Base-by-base conservation (phyloP, 2,329 filamentous ascomycete genomes). In the Hymenoscyphus infarciens region DNA sequence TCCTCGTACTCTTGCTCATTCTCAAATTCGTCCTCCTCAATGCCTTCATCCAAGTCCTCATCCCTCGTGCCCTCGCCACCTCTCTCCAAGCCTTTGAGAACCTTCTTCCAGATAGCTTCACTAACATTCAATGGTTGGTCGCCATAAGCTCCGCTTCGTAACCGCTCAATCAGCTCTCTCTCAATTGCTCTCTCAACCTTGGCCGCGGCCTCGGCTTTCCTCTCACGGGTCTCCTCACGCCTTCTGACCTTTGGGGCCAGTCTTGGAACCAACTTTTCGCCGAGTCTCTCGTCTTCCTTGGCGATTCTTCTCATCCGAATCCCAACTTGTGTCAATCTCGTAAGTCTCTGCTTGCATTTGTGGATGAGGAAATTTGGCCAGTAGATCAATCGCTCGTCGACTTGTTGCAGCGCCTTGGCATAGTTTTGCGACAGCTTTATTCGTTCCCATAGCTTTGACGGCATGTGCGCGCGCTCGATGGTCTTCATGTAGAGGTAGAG, bases 401-500 rank as follows among this genome's bases (percentile, higher is more conserved):
- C 86, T 76, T 96, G 91, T 69, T 90, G 85, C 29, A 99, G 84
- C 0, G 95, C 95, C 74, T 93, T 90, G 67, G 87, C 86, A 77
- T 98, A 98, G 81, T 98, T 97, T 71, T 87, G 86, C 31, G 91
- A 92, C 38, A 99, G 82, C 74, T 92, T 91, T 75, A 97, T 92
- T 70, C 89, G 87, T 79, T 98, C 92, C 95, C 95, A 99, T 80
- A 94, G 87, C 77, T 96, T 96, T 63, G 86, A 88, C 1, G 94
- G 95, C 77, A 94, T 85, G 76, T 93, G 94, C 13, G 89, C 83
- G 66, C 95, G 90, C 80, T 97, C 92, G 69, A 93, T 86, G 4
- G 92, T 95, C 81, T 97, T 98, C 83, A 97, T 96, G 83, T 96
- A 98, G 62, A 98, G 87, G 79, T 97, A 98, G 66, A 98, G 83